Base-by-base conservation (phyloP, 1,284 basidiomycete genomes). In the Papiliotrema flavescens region DNA sequence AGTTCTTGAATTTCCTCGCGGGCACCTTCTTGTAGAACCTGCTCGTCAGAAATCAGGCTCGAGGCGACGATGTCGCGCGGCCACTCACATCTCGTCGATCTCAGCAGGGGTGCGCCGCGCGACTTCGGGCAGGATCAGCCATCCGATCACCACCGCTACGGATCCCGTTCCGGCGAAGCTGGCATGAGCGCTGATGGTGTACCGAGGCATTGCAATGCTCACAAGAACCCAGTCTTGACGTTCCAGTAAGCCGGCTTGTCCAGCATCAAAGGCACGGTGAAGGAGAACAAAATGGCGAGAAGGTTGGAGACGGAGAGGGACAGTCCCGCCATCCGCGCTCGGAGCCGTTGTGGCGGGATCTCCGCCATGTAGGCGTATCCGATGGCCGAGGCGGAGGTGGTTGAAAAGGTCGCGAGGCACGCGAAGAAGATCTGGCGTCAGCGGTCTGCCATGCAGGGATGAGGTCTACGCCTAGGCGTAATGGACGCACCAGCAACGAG, bases 1-100 rank as follows among this genome's bases (percentile, higher is more conserved):
- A 62, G 2, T 43, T 36, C 39, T 60, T 61, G 54, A 64, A 67
- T 54, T 65, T 62, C 19, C 64, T 50, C 1, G 56, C 62, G 17
- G 50, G 24, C 15, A 67, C 54, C 17, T 50, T 41, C 28, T 58
- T 61, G 36, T 65, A 62, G 50, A 67, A 66, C 46, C 55, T 57
- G 20, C 13, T 17, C 11, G 24, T 48, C 24, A 39, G 48, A 14
- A 47, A 9, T 15, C 20, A n/a, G 7, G 26, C n/a, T 15, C 8
- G 32, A 22, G 44, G 39, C 20, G 15, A 11, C 28, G 5, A 32
- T 14, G 50, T 22, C 6, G 48, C 11, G n/a, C 4, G 23, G 2
- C 15, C 26, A 53, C 58, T 49, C 26, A 56, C 56, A 60, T 51
- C 41, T 63, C 61, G 32, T 63, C 54, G 32, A 63, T 63, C 43